Percentiles rank a stretch among this genome's conserved stretches.
Evolutionary conservation across 2,329 filamentous ascomycete species (phyloP).

Genomic region (Trichoderma aggressivum): DNA sequence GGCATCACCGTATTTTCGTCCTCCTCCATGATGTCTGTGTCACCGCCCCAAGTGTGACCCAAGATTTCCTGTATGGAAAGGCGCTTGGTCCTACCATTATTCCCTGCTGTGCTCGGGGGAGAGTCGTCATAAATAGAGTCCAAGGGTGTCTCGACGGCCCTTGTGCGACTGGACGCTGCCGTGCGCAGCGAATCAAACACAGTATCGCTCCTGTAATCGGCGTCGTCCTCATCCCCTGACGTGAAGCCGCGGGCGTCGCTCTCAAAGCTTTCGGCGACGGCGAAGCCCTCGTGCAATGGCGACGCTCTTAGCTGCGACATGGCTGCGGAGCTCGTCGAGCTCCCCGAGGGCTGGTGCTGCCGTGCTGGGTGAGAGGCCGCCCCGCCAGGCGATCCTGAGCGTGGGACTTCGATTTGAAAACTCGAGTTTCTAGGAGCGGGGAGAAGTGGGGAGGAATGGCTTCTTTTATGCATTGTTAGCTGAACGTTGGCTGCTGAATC

Average conservation of each 20-base stretch:
- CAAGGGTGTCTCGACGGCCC: constrained; percentile 66
- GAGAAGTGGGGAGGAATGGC: constrained; percentile 54
- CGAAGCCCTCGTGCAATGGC: constrained; percentile 37
- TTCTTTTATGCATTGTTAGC: constrained; percentile 31
- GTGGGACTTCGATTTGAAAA: constrained; percentile 52
- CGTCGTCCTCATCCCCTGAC: constrained; percentile 73
- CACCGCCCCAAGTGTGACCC: constrained; percentile 52
- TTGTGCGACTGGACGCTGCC: constrained; percentile 62
- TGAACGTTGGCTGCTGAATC: constrained; percentile 19
- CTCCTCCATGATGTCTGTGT: constrained; percentile 59
- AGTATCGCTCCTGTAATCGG: constrained; percentile 74
- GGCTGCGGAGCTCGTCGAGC: constrained; percentile 40
- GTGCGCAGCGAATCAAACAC: constrained; percentile 75
- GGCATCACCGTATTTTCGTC: constrained; percentile 57
- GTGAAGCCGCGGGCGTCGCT: constrained; percentile 60
- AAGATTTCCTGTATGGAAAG: constrained; percentile 59
- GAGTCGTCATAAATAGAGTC: constrained; percentile 82
- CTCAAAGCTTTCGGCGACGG: constrained; percentile 68
- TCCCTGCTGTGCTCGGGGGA: constrained; percentile 56
- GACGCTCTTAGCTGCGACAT: constrained; percentile 38
- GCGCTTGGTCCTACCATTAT: constrained; percentile 52
- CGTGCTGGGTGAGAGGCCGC: constrained; percentile 37
- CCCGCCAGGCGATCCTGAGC: constrained; percentile 42
- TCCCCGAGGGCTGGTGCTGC: constrained; percentile 42
- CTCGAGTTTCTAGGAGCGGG: constrained; percentile 52